Evolutionary conservation across 1,284 basidiomycete genomes (phyloP).

Genomic region (Boletus subluridellus): DNA sequence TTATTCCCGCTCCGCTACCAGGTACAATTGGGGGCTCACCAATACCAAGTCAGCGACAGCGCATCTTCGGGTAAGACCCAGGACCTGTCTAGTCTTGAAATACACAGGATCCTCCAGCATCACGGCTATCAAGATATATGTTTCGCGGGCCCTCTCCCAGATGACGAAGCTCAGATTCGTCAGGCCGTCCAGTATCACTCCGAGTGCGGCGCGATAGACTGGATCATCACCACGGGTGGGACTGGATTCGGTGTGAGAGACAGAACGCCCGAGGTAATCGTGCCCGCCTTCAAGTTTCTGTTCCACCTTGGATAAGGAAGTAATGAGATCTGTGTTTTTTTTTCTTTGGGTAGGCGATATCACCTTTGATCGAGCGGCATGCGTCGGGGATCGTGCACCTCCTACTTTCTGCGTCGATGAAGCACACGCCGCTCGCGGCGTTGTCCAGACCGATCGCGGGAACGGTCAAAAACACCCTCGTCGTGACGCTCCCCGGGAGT

Average conservation of each 20-base stretch:
- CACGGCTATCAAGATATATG: constrained; percentile 41
- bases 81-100: constrained; percentile 65
- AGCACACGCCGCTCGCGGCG: constrained; percentile 76
- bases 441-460: constrained; percentile 81
- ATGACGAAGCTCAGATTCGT: constrained; percentile 56
- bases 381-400: constrained; percentile 81
- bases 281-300: neutral
- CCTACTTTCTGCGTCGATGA: constrained; percentile 63
- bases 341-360: constrained; percentile 53
- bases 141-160: constrained; percentile 50
- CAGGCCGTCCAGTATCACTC: constrained; percentile 47
- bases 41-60: constrained; percentile 62
- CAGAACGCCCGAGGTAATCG: constrained; percentile 73
- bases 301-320: neutral
- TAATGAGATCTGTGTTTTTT: neutral
- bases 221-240: constrained; percentile 80
- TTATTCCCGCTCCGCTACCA: neutral
- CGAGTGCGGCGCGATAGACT: constrained; percentile 49
- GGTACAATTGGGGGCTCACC: constrained; percentile 9
- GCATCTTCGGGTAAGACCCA: constrained; percentile 49
- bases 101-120: constrained; percentile 47
- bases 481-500: constrained; percentile 81
- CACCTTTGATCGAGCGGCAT: constrained; percentile 66
- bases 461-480: constrained; percentile 60
- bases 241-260: constrained; percentile 83